Base-by-base conservation (phyloP, 805 yeast species). In the Starmerella tilneyi region DNA sequence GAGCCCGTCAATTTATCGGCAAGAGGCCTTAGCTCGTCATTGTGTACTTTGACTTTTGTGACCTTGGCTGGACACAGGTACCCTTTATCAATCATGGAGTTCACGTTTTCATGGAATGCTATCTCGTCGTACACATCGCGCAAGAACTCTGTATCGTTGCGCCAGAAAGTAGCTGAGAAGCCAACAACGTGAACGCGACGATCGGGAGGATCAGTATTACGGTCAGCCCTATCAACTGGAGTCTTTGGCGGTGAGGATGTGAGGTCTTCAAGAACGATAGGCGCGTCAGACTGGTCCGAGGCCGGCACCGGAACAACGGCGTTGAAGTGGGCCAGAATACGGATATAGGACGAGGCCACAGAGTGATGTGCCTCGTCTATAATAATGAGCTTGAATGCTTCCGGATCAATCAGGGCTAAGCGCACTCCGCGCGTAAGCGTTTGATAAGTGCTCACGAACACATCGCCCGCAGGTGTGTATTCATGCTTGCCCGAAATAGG, bases 301-400 rank as follows among this genome's bases (percentile, higher is more conserved):
- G 19, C 16, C 2, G 41, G 42, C 9, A 44, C 51, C 3, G 41
- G 41, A 3, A 19, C 29, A 9, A 52, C 30, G 27, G 56, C 51
- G 0, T 67, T 66, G 55, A 88, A 84, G 56, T 83, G 69, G 3
- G 67, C 59, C 43, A 84, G 59, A 1, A 86, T 69, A 24, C 70
- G 68, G 15, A 63, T 36, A 66, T 88, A 89, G 1, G 86, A 70
- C 13, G 61, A 58, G 0, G 95, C 85, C 1, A 83, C 81, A 0
- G 94, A 79, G 62, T 88, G 96, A 58, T 88, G 97, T 32, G 95
- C 94, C 60, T 88, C 97, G 63, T 88, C 97, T 2, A 88, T 68
- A 17, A 88, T 76, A 15, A 89, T 73, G 26, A 86, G 68, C 57
- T 84, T 81, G 64, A 72, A 80, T n/a, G 74, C 73, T 2, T 44